phyloP scores from a whole-genome alignment of 1,139 yeast genomes.

The Magnusiomyces fungicola region DNA sequence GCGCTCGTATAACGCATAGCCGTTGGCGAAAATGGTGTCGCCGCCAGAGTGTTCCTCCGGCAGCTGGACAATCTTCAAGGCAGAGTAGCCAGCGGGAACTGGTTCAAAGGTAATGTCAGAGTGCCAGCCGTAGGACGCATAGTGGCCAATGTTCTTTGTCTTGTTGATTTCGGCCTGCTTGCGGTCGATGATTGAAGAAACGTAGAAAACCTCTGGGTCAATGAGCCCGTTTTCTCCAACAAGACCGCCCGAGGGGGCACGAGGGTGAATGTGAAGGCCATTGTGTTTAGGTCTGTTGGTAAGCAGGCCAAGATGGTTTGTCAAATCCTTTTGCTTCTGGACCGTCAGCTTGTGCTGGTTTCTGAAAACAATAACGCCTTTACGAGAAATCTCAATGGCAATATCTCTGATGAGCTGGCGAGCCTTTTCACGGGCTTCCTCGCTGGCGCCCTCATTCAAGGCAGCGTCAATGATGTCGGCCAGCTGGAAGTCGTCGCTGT shows the following conservation, averaged over 20 bases:
- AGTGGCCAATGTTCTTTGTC: slow-evolving; percentile 4
- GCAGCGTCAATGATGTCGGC: slow-evolving; percentile 6
- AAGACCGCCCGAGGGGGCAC: slow-evolving; percentile 31
- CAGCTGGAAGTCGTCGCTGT: slow-evolving; percentile 7
- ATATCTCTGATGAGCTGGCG: slow-evolving; percentile 43
- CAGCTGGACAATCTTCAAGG: slow-evolving; percentile 38
- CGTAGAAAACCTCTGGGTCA: slow-evolving; percentile 19
- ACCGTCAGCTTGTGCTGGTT: slow-evolving; percentile 52
- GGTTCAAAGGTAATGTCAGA: slow-evolving; percentile 43
- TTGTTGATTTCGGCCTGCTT: slow-evolving; percentile 14
- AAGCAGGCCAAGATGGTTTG: slow-evolving; percentile 51
- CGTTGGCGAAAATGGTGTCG: slow-evolving; percentile 43
- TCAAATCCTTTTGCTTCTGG: slow-evolving; percentile 45
- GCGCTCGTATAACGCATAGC: slow-evolving; percentile 42
- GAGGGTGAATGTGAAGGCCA: slow-evolving; percentile 45
- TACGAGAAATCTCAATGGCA: slow-evolving; percentile 54
- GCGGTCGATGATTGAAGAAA: slow-evolving; percentile 23
- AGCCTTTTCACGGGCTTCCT: slow-evolving; percentile 32
- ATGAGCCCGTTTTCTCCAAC: slow-evolving; percentile 18
- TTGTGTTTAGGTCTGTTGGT: slow-evolving; percentile 63
- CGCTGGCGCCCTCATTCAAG: neutral
- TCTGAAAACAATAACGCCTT: slow-evolving; percentile 64
- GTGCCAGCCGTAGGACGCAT: slow-evolving; percentile 34
- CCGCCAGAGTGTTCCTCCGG: slow-evolving; percentile 38
- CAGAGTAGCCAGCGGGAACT: slow-evolving; percentile 41